Base-by-base conservation (phyloP, 2,329 filamentous ascomycete species). In the Aspergillus sp. region DNA sequence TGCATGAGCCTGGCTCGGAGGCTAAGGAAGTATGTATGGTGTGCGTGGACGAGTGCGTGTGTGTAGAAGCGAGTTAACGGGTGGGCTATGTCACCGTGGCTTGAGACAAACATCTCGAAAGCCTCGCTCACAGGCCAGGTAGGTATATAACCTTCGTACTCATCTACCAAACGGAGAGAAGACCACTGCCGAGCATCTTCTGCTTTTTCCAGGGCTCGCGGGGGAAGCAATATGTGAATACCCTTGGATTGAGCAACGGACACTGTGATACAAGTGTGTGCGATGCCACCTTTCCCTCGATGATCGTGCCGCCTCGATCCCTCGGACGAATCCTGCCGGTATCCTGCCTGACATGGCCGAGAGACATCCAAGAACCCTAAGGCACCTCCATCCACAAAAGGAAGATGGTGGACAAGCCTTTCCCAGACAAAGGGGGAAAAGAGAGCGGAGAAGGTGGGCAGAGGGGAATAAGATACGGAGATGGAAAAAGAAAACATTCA, bases 1-100 rank as follows among this genome's bases (percentile, higher is more conserved):
- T 59, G 57, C 57, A 59, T 50, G 49, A 54, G 45, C 50, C 49
- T 38, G 52, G 32, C 39, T 55, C 52, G 39, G 39, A 55, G 10
- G 13, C 41, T 45, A 55, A 47, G 52, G 9, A 45, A 45, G 41
- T 45, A 45, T 45, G 41, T 43, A 39, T 47, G 52, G 52, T 32
- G 39, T 41, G 39, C 52, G 52, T 43, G 38, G 38, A n/a, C 41
- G 52, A 39, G 52, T 55, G 30, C 43, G 52, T 45, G 52, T 39
- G 52, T 45, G 28, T 28, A 28, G 50, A 41, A 41, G 32, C 50
- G 19, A 23, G 32, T 28, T 21, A 36, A 53, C n/a, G 50, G n/a
- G 51, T 23, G 19, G 38, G 32, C 23, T 45, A 43, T 49, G 39
- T 55, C 23, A 45, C 39, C 9, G 39, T 55, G 52, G 52, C 52